Conservation (phyloP, 2,329 filamentous ascomycete species). For the Cordyceps javanica region DNA sequence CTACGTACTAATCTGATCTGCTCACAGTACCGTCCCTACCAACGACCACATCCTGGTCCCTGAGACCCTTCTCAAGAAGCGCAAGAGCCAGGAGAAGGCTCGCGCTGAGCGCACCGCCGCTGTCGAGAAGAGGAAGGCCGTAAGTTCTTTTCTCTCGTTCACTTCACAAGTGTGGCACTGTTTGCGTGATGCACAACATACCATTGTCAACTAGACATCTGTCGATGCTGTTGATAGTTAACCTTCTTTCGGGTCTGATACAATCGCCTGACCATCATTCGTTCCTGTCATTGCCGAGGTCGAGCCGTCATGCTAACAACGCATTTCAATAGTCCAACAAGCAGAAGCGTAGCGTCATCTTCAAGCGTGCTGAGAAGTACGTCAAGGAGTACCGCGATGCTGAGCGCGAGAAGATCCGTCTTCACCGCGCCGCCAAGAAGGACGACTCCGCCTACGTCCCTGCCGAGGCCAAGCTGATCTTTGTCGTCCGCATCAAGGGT, state of each 20-base stretch:
- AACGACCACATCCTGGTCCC: constrained; percentile 94
- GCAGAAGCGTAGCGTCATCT: constrained; percentile 97
- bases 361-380: constrained; percentile 99
- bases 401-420: constrained; percentile 97
- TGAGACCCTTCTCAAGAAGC: constrained; percentile 99
- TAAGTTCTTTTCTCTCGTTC: constrained; percentile 42
- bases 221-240: constrained; percentile 97
- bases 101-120: constrained; percentile 80
- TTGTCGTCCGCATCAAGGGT: constrained; percentile 99
- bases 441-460: constrained; percentile 91
- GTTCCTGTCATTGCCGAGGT: not conserved
- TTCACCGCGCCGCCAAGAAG: constrained; percentile 82
- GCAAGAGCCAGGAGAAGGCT: constrained; percentile 99
- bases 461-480: constrained; percentile 93
- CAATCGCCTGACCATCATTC: constrained; percentile 25
- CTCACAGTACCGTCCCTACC: constrained; percentile 76
- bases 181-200: constrained; percentile 80
- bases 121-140: constrained; percentile 82
- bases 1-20: constrained; percentile 71
- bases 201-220: constrained; percentile 79
- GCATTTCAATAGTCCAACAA: constrained; percentile 71
- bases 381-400: constrained; percentile 98
- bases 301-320: constrained; percentile 30
- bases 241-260: constrained; percentile 99
- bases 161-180: constrained; percentile 31